Percentiles rank a stretch among this genome's conserved stretches.
phyloP scores from a whole-genome alignment of 345 rosid species.

The Capsella bursapastoris region DNA sequence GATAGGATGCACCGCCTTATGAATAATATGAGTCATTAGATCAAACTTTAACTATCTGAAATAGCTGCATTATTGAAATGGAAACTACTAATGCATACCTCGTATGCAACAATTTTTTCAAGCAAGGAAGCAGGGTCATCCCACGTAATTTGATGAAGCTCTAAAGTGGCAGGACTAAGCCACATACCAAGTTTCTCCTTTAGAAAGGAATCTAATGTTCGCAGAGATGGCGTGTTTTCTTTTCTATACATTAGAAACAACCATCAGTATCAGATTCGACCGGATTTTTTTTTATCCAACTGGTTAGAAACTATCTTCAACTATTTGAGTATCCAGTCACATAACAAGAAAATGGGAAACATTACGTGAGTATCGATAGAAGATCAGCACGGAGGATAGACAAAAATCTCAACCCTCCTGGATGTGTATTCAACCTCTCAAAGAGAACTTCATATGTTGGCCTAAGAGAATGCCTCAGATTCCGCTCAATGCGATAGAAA shows the following conservation, averaged over 20 bases:
- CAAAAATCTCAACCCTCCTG: slow-evolving; percentile 85
- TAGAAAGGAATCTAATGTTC: slow-evolving; percentile 74
- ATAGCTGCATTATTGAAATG: neutral
- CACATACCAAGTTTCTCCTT: slow-evolving; percentile 89
- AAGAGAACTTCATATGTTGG: slow-evolving; percentile 83
- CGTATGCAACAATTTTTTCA: slow-evolving; percentile 93
- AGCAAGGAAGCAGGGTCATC: slow-evolving; percentile 90
- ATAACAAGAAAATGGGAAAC: slow-evolving; percentile 20
- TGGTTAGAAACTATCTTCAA: slow-evolving; percentile 6
- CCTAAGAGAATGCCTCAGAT: slow-evolving; percentile 78
- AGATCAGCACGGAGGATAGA: slow-evolving; percentile 82
- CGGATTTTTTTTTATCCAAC: neutral
- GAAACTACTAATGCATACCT: slow-evolving; percentile 53
- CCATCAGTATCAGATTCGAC: slow-evolving; percentile 3
- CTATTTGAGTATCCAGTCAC: neutral
- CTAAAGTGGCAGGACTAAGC: slow-evolving; percentile 91
- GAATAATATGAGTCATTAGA: neutral
- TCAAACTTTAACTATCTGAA: neutral
- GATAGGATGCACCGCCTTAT: slow-evolving; percentile 96
- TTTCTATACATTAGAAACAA: slow-evolving; percentile 56
- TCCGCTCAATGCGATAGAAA: slow-evolving; percentile 81
- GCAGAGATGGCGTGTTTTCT: slow-evolving; percentile 65
- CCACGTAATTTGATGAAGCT: slow-evolving; percentile 96
- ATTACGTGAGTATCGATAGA: slow-evolving; percentile 71
- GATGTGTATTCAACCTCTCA: slow-evolving; percentile 83